Percentiles rank a stretch among this genome's conserved stretches.
phyloP scores from a whole-genome alignment of 2,329 filamentous ascomycete species.

The Aspergillus persii region DNA sequence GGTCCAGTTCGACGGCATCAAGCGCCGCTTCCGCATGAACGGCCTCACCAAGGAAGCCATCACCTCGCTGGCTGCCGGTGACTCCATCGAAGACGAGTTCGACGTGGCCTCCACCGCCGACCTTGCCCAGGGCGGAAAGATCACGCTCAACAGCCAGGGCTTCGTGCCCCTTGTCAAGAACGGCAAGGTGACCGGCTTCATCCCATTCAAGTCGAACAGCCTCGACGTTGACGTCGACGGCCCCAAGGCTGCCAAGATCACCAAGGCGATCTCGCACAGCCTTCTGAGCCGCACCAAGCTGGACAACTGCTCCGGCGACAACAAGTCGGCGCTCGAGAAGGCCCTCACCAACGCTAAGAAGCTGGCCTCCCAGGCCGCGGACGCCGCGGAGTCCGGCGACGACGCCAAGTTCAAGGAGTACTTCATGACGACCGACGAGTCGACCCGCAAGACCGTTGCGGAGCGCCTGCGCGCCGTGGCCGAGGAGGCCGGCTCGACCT shows the following conservation, averaged over 20 bases:
- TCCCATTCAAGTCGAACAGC: conserved; percentile 60
- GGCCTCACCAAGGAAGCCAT: conserved; percentile 30
- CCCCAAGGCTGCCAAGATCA: conserved; percentile 50
- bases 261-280: conserved; percentile 43
- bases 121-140: conserved; percentile 50
- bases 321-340: conserved; percentile 45
- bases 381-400: conserved; percentile 51
- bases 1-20: conserved; percentile 34
- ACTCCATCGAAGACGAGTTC: conserved; percentile 30
- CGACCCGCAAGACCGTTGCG: conserved; percentile 51
- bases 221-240: conserved; percentile 59
- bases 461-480: conserved; percentile 54
- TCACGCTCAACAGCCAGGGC: conserved; percentile 57
- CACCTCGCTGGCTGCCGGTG: conserved; percentile 29
- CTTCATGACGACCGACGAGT: conserved; percentile 58
- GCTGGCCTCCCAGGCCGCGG: conserved; percentile 48
- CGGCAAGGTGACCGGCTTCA: conserved; percentile 53
- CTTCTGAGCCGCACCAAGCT: conserved; percentile 49
- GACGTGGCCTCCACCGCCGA: conserved; percentile 41
- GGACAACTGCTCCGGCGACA: conserved; percentile 54
- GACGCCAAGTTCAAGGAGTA: conserved; percentile 45
- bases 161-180: conserved; percentile 55
- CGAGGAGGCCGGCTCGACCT: conserved; percentile 56
- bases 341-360: conserved; percentile 54
- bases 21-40: conserved; percentile 24